Evolutionary conservation across 805 yeast species (phyloP), one percentile per base, ranked within the genome.

Genomic region (Wickerhamia fluorescens): DNA sequence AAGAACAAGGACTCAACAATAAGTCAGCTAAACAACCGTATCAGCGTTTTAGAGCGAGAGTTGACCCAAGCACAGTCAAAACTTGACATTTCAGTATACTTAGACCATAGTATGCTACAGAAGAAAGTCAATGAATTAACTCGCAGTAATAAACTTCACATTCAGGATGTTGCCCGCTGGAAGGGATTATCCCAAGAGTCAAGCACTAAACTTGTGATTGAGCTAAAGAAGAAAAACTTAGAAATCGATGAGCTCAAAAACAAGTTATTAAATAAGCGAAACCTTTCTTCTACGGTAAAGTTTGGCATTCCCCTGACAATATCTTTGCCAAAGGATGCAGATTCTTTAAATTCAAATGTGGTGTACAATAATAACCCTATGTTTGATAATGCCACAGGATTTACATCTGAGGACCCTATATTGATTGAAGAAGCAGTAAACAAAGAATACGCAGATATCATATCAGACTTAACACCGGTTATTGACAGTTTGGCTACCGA

Each of bases 401-500:
- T 18, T 13, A 19, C 24, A 7, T 15, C 25, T 6, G n/a, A n/a
- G n/a, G n/a, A n/a, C n/a, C n/a, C n/a, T n/a, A n/a, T n/a, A n/a
- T n/a, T n/a, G n/a, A n/a, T n/a, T n/a, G n/a, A n/a, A n/a, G n/a
- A n/a, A n/a, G 14, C 28, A 5, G 19, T 31, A 5, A 45, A 41
- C 19, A 29, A 36, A 2, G 60, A 61, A 31, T 54, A 57, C 34
- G 62, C 53, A 24, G 45, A 44, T 6, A 49, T 58, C 7, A 53
- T 58, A 4, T 40, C 51, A 1, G 58, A 59, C 24, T 40, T 60
- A 23, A 52, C 61, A 6, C 51, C 49, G 6, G 44, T 62, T 14
- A 51, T 61, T 4, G 63, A 61, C 27, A 53, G 51, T 28, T 45
- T 62, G 26, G 45, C 58, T 28, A 34, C 40, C 4, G 68, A 64